Base-by-base conservation (phyloP, 1,139 yeast species). In the Kluyveromyces sp. region DNA sequence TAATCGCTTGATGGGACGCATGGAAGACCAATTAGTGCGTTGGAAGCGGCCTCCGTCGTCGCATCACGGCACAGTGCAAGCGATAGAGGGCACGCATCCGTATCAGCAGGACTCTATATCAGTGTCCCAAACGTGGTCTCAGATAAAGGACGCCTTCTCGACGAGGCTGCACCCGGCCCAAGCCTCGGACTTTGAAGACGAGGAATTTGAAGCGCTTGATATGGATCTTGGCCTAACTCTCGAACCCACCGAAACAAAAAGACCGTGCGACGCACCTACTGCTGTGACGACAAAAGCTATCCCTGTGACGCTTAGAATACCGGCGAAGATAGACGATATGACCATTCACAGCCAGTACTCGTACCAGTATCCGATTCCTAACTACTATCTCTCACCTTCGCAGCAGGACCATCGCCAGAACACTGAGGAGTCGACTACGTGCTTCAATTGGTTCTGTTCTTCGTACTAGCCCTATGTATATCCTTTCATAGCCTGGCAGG, bases 11-110 rank as follows among this genome's bases (percentile, higher is more conserved):
- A 61, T 65, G 26, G 69, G 67, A 11, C 64, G 62, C 39, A 70
- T 77, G 74, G 83, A 78, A 50, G 76, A 74, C 16, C 61, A 75
- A 36, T 53, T 78, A 41, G 58, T 73, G 1, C 61, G 80, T 37
- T 78, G 80, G 76, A 66, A 74, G 44, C 77, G 81, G 2, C 65
- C 71, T 3, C 67, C 64, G 7, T 70, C 78, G 0, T 73, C 73
- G 33, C 54, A 54, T 35, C 44, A 41, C 11, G 60, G 60, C 7
- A 48, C 60, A 1, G 39, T 53, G 1, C 49, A 50, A 42, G 60
- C 54, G 4, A 42, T 57, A 6, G 53, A 55, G 12, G 62, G 60
- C 13, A 45, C 41, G 7, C 63, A 57, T 39, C 60, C 60, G 3
- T 55, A 48, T 41, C 60, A 57, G 37, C 39, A 45, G 42, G 48